These are phyloP conservation scores for Jacaranda copaia DNA, from an alignment of 257 asterid species.

Conservation along the genomic window DNA sequence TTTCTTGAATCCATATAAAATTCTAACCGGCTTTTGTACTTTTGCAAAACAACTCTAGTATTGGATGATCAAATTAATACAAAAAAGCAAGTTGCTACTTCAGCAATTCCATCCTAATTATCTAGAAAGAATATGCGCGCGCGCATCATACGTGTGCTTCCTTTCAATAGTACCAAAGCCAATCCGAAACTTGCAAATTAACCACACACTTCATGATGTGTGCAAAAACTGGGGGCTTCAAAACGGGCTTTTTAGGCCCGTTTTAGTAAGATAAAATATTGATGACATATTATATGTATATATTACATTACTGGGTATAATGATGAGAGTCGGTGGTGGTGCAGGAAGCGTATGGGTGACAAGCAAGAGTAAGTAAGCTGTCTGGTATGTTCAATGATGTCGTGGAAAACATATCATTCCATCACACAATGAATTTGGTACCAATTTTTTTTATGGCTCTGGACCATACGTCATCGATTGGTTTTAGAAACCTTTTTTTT, in stretches of 20 bases:
- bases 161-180: no score
- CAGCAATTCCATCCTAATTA: no score
- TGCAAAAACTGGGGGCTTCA: not conserved
- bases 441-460: constrained; percentile 18
- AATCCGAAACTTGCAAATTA: not conserved
- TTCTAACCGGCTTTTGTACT: no score
- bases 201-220: not conserved
- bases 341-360: constrained; percentile 57
- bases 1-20: no score
- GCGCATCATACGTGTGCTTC: no score
- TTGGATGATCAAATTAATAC: no score
- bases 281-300: constrained; percentile 30
- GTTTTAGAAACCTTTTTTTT: not conserved
- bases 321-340: constrained; percentile 72
- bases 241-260: constrained; percentile 29
- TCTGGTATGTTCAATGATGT: constrained; percentile 49
- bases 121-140: no score
- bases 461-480: constrained; percentile 15
- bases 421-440: constrained; percentile 19
- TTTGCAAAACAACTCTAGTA: no score
- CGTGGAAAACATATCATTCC: constrained; percentile 17
- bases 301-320: constrained; percentile 43
- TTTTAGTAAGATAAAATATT: not conserved
- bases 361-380: constrained; percentile 40
- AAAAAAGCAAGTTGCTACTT: no score